A percentile compares a stretch with the other conserved stretches of the same genome.
Conservation (phyloP, 257 asterid genomes). For the Coffea eugenioides region DNA sequence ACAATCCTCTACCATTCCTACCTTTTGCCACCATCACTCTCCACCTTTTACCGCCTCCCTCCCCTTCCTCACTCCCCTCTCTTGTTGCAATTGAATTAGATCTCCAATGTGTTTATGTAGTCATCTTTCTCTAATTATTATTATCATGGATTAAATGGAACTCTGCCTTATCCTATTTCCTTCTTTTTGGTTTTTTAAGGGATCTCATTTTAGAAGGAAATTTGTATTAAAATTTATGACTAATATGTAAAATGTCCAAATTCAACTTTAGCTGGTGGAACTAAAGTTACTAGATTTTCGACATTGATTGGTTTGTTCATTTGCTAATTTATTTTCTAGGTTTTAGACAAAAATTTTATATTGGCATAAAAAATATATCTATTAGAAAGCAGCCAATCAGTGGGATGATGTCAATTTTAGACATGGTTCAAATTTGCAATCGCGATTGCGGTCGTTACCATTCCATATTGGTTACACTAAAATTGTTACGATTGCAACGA, state of each 20-base stretch:
- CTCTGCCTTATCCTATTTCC: not conserved
- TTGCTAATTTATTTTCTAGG: not conserved
- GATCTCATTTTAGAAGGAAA: not conserved
- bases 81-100: constrained; percentile 10
- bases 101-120: constrained; percentile 11
- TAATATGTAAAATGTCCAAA: not conserved
- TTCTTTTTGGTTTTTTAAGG: not conserved
- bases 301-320: not conserved
- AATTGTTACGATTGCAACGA: no score
- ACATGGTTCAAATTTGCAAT: no score
- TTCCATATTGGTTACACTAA: no score
- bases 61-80: no score
- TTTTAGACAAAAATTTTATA: not conserved
- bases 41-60: no score
- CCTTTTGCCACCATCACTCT: no score
- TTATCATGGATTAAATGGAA: not conserved
- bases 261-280: not conserved
- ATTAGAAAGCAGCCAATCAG: not conserved
- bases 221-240: not conserved
- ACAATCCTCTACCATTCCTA: no score
- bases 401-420: not conserved
- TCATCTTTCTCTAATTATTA: not conserved
- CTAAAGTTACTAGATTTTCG: not conserved
- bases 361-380: not conserved
- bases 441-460: no score